Conservation (phyloP, 2,329 filamentous ascomycete genomes). For the Huntiella moniliformis region DNA sequence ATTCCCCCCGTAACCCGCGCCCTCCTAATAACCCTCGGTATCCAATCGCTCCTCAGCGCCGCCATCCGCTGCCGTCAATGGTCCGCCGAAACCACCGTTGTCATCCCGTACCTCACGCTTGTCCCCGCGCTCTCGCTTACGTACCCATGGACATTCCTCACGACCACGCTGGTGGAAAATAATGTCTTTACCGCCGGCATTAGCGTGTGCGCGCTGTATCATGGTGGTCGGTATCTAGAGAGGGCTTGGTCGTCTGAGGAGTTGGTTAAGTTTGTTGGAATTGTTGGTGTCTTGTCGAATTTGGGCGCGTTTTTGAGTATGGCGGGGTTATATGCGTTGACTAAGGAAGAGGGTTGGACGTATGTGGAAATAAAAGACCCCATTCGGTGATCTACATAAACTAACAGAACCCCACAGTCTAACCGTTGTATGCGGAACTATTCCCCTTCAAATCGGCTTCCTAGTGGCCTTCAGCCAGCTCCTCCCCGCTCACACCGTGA, state of each 20-base stretch:
- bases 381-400: not conserved
- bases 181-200: constrained; percentile 74
- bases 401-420: constrained; percentile 30
- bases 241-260: constrained; percentile 85
- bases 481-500: constrained; percentile 89
- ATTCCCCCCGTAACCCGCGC: constrained; percentile 79
- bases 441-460: constrained; percentile 80
- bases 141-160: constrained; percentile 85
- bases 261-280: constrained; percentile 72
- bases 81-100: constrained; percentile 41
- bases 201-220: constrained; percentile 62
- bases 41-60: constrained; percentile 68
- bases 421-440: constrained; percentile 71
- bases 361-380: constrained; percentile 24
- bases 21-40: constrained; percentile 53
- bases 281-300: constrained; percentile 67
- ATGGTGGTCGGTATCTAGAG: constrained; percentile 88
- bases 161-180: constrained; percentile 75
- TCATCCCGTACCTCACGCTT: constrained; percentile 73
- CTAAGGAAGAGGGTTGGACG: constrained; percentile 48
- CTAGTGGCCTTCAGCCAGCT: constrained; percentile 96
- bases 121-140: constrained; percentile 66
- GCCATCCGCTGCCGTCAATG: constrained; percentile 56
- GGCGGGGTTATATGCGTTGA: constrained; percentile 53
- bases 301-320: constrained; percentile 53